These are phyloP conservation scores for Penicillium palitans DNA, from an alignment of 2,329 filamentous ascomycete genomes.

Conservation along the genomic window DNA sequence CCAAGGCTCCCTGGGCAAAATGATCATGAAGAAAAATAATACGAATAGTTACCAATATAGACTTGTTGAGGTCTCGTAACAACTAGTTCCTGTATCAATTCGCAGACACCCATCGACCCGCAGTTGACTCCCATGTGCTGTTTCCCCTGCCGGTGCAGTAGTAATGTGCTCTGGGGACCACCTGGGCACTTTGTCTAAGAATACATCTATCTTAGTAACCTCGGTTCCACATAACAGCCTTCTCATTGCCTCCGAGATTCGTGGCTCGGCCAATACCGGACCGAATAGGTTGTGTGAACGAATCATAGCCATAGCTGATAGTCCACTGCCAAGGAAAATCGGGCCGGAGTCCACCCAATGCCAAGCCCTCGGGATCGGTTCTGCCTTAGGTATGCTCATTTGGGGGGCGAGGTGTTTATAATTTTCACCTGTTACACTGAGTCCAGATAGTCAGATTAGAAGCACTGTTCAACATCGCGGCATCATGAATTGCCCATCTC, in stretches of 20 bases:
- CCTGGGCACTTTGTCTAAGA: not conserved
- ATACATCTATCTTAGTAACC: not conserved
- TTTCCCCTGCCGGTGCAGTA: not conserved
- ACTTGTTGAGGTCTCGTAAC: not conserved
- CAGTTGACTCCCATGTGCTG: too few species aligned
- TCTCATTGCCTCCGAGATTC: not conserved
- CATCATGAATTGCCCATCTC: constrained; percentile 57
- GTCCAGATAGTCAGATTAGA: not conserved
- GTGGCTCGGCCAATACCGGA: constrained; percentile 4
- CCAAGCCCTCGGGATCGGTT: constrained; percentile 15
- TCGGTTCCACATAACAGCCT: not conserved
- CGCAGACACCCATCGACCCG: not conserved
- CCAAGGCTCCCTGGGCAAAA: constrained; percentile 44
- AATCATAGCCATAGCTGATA: constrained; percentile 3
- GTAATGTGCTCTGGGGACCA: not conserved
- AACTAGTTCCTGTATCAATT: not conserved
- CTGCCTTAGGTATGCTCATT: constrained; percentile 4
- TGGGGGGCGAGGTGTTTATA: not conserved
- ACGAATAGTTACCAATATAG: not conserved
- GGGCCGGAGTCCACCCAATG: constrained; percentile 10
- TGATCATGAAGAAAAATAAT: constrained; percentile 8
- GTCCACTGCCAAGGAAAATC: constrained; percentile 15
- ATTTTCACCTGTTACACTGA: not conserved
- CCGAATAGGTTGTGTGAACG: not conserved
- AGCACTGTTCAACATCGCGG: not conserved